phyloP scores from a whole-genome alignment of 805 yeast species.

The Torulaspora microellipsoides region DNA sequence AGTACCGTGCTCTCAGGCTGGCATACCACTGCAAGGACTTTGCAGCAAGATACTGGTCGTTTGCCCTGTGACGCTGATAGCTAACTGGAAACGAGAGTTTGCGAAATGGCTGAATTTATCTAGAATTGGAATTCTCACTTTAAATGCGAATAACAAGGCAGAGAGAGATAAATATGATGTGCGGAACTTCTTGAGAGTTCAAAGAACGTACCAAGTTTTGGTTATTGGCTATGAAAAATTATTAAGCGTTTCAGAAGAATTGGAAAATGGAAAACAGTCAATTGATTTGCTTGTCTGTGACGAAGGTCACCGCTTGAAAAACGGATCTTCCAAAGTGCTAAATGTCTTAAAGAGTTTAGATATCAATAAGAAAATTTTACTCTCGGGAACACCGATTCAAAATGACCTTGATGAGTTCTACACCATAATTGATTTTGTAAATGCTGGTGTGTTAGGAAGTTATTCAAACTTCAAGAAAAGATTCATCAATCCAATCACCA shows the following conservation, averaged over 20 bases:
- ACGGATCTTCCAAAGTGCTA: slow-evolving; percentile 63
- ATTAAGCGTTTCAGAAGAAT: slow-evolving; percentile 47
- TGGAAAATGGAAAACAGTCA: slow-evolving; percentile 37
- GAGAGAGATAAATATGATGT: slow-evolving; percentile 54
- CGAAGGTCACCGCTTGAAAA: slow-evolving; percentile 91
- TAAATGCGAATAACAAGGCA: slow-evolving; percentile 46
- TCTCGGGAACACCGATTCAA: slow-evolving; percentile 92
- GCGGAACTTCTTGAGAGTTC: slow-evolving; percentile 56
- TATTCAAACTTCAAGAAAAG: slow-evolving; percentile 53
- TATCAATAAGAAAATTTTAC: slow-evolving; percentile 52
- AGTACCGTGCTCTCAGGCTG: slow-evolving; percentile 32
- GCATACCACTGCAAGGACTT: slow-evolving; percentile 35
- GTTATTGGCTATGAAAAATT: slow-evolving; percentile 87
- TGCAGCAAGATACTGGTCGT: slow-evolving; percentile 66
- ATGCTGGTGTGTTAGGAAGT: slow-evolving; percentile 75
- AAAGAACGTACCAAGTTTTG: slow-evolving; percentile 71
- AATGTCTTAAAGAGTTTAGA: slow-evolving; percentile 54
- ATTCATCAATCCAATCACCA: slow-evolving; percentile 65
- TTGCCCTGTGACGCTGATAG: slow-evolving; percentile 86
- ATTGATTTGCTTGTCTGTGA: slow-evolving; percentile 83
- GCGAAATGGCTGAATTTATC: slow-evolving; percentile 77
- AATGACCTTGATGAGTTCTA: slow-evolving; percentile 83
- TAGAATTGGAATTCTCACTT: slow-evolving; percentile 60
- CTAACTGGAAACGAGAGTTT: slow-evolving; percentile 87
- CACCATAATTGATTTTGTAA: slow-evolving; percentile 74